Percentiles rank a stretch among this genome's conserved stretches.
Conservation (phyloP, 176 grass and related monocot species). For the Ensete ventricosum region DNA sequence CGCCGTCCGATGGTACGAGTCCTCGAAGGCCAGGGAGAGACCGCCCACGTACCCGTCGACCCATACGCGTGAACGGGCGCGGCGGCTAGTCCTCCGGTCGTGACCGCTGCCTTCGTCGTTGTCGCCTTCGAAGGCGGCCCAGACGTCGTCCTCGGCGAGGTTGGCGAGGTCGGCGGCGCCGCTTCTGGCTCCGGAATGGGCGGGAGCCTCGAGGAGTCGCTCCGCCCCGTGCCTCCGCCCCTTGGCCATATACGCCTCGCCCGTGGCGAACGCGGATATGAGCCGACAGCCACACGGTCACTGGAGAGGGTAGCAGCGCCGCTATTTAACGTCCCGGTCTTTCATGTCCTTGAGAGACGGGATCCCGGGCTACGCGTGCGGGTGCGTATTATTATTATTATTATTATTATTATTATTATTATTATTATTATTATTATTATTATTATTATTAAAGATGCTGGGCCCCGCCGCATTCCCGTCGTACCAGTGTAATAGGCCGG, state of each 20-base stretch:
- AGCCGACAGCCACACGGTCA: too few relatives aligned
- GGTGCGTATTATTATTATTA: too few relatives aligned
- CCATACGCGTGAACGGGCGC: not conserved
- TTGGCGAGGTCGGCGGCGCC: constrained; percentile 4
- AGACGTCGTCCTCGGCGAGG: constrained; percentile 22
- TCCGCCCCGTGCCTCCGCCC: constrained; percentile 19
- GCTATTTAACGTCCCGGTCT: too few relatives aligned
- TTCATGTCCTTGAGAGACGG: too few relatives aligned
- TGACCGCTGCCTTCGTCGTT: not conserved
- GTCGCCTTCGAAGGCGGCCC: not conserved
- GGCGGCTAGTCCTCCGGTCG: not conserved
- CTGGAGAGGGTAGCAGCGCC: too few relatives aligned
- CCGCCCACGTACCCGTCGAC: constrained; percentile 1
- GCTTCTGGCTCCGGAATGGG: not conserved
- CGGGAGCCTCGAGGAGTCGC: constrained; percentile 6
- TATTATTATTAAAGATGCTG: too few relatives aligned
- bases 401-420: too few relatives aligned
- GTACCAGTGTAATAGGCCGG: too few relatives aligned
- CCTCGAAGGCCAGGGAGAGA: constrained; percentile 20
- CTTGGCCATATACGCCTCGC: constrained; percentile 16
- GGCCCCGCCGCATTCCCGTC: too few relatives aligned
- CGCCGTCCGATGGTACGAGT: not conserved
- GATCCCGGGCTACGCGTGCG: too few relatives aligned
- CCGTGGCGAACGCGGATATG: not conserved
- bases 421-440: too few relatives aligned